Evolutionary conservation across 129 eudicot species (phyloP).

Genomic region (Pulicaria dysenterica): DNA sequence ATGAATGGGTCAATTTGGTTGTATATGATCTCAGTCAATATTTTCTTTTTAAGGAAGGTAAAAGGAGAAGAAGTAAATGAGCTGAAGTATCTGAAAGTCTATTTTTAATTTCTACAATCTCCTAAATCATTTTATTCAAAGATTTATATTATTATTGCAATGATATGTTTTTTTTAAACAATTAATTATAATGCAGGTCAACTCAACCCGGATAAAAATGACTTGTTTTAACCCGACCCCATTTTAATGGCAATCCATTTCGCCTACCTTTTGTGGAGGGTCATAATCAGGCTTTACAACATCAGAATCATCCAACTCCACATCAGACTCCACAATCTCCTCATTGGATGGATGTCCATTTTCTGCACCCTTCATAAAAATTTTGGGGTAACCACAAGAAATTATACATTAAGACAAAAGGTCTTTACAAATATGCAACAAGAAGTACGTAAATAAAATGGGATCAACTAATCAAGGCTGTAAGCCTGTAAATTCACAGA

Average conservation of each 20-base stretch:
- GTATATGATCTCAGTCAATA: too few relatives aligned
- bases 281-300: slow-evolving; percentile 72
- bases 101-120: too few relatives aligned
- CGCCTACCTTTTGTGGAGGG: slow-evolving; percentile 74
- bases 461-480: slow-evolving; percentile 9
- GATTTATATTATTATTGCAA: too few relatives aligned
- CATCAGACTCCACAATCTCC: slow-evolving; percentile 72
- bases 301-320: slow-evolving; percentile 75
- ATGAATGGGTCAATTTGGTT: too few relatives aligned
- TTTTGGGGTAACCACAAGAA: neutral
- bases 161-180: too few relatives aligned
- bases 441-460: neutral
- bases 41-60: too few relatives aligned
- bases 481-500: neutral
- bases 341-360: slow-evolving; percentile 48
- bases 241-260: neutral
- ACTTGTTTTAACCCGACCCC: neutral
- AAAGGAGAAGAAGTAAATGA: too few relatives aligned
- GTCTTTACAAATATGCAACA: neutral
- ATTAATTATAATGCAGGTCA: too few relatives aligned
- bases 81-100: too few relatives aligned
- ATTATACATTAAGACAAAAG: neutral
- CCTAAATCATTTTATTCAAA: too few relatives aligned
- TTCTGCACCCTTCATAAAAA: slow-evolving; percentile 43
- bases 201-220: neutral